Evolutionary conservation across 352 stramenopile genomes (phyloP).

Genomic region (Globisporangium paddicum): DNA sequence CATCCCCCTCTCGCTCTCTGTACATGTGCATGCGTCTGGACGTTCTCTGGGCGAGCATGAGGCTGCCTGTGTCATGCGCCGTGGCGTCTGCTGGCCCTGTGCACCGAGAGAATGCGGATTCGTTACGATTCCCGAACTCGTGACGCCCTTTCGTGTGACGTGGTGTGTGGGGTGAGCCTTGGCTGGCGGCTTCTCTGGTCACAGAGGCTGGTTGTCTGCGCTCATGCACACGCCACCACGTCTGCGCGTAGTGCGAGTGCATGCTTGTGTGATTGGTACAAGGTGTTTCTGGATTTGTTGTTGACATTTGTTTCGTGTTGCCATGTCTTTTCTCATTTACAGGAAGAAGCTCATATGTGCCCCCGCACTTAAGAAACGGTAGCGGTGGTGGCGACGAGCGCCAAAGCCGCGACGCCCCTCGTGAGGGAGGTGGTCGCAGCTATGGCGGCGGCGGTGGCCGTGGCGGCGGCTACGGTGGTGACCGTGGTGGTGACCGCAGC

Average conservation of each 20-base stretch:
- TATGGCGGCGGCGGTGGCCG: slow-evolving; percentile 18
- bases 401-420: slow-evolving; percentile 16
- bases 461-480: slow-evolving; percentile 18
- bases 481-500: slow-evolving; percentile 22
- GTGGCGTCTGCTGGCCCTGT: background rate
- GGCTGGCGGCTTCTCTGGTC: background rate
- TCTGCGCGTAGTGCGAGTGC: background rate
- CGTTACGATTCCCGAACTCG: background rate
- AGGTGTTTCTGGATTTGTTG: background rate
- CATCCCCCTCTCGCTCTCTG: background rate
- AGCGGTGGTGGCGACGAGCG: slow-evolving; percentile 23
- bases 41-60: background rate
- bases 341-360: slow-evolving; percentile 77
- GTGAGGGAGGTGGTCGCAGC: slow-evolving; percentile 15
- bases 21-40: background rate
- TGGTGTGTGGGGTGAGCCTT: background rate
- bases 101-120: background rate
- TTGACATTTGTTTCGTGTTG: background rate
- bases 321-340: background rate
- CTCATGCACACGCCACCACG: background rate
- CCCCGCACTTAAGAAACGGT: slow-evolving; percentile 60
- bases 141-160: background rate
- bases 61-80: background rate
- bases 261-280: background rate
- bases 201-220: no score